These are phyloP conservation scores for Phylloporus scabripes DNA, from an alignment of 768 basidiomycete genomes.

Conservation along the genomic window DNA sequence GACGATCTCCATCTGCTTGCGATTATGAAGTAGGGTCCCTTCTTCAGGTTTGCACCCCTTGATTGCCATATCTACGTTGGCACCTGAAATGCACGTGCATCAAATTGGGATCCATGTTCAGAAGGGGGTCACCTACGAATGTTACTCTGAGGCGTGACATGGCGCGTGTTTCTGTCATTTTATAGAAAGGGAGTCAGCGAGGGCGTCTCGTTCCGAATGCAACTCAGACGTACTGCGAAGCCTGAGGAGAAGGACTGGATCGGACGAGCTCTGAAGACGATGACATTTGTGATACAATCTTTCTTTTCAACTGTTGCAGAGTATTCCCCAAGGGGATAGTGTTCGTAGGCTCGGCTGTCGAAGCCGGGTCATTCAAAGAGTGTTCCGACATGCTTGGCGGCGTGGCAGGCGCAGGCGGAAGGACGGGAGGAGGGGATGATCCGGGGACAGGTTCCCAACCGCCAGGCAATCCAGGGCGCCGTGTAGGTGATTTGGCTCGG, in stretches of 20 bases:
- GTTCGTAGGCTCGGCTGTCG: constrained; percentile 4
- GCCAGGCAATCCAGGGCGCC: constrained; percentile 17
- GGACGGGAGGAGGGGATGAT: constrained; percentile 7
- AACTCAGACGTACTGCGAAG: constrained; percentile 15
- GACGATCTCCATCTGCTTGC: constrained; percentile 63
- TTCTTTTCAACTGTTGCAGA: constrained; percentile 28
- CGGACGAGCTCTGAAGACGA: constrained; percentile 15
- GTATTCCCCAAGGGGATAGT: constrained; percentile 9
- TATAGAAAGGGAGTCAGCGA: background rate
- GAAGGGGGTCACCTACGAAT: constrained; percentile 33
- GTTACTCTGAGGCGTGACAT: constrained; percentile 38
- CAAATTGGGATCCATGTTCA: background rate
- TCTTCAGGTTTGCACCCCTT: constrained; percentile 68
- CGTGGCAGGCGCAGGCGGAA: background rate
- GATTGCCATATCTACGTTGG: constrained; percentile 68
- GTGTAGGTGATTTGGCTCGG: constrained; percentile 19
- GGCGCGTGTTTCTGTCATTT: constrained; percentile 16
- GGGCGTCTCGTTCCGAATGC: background rate
- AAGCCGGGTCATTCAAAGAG: constrained; percentile 1
- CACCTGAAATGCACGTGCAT: constrained; percentile 27
- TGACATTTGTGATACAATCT: constrained; percentile 17
- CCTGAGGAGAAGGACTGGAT: constrained; percentile 11
- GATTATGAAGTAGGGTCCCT: constrained; percentile 53
- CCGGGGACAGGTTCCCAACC: constrained; percentile 18
- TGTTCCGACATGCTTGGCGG: constrained; percentile 6